phyloP scores from a whole-genome alignment of 345 rosid species.

The Pugionium dolabratum region DNA sequence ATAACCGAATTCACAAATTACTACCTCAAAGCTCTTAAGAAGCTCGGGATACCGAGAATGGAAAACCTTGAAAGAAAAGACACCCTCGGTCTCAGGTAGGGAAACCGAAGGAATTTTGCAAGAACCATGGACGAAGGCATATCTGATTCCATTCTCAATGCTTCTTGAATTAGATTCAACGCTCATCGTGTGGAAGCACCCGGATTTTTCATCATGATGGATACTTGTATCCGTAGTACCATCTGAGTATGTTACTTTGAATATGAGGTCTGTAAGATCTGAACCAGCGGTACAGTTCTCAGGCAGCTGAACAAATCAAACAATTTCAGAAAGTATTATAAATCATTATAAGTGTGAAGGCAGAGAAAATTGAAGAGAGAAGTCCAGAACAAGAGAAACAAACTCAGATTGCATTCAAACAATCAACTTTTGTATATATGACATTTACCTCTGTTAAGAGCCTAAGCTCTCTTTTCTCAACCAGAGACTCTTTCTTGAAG shows the following conservation, averaged over 20 bases:
- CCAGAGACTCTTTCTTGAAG: slow-evolving; percentile 47
- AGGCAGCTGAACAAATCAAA: slow-evolving; percentile 47
- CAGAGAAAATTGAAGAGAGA: background rate
- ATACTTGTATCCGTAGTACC: slow-evolving; percentile 50
- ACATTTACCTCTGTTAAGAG: slow-evolving; percentile 46
- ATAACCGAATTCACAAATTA: slow-evolving; percentile 3
- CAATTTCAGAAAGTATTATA: slow-evolving; percentile 1
- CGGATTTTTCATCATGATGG: slow-evolving; percentile 49
- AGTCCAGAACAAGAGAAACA: background rate
- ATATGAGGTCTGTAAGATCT: slow-evolving; percentile 45
- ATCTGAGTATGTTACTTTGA: slow-evolving; percentile 47
- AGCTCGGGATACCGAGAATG: slow-evolving; percentile 53
- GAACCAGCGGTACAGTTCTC: slow-evolving; percentile 48
- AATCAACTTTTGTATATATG: background rate
- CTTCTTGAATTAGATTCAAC: slow-evolving; percentile 39
- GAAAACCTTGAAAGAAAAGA: slow-evolving; percentile 43
- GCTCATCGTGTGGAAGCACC: slow-evolving; percentile 47
- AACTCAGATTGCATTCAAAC: background rate
- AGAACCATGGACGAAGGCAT: slow-evolving; percentile 50
- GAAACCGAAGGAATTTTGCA: slow-evolving; percentile 50
- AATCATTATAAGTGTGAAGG: background rate
- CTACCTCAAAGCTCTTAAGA: slow-evolving; percentile 40
- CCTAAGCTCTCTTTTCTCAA: slow-evolving; percentile 51
- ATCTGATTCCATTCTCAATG: slow-evolving; percentile 32
- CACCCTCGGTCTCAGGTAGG: slow-evolving; percentile 51